Conservation (phyloP, 371 early-diverging fungal species). For the Homolaphlyctis polyrhiza region DNA sequence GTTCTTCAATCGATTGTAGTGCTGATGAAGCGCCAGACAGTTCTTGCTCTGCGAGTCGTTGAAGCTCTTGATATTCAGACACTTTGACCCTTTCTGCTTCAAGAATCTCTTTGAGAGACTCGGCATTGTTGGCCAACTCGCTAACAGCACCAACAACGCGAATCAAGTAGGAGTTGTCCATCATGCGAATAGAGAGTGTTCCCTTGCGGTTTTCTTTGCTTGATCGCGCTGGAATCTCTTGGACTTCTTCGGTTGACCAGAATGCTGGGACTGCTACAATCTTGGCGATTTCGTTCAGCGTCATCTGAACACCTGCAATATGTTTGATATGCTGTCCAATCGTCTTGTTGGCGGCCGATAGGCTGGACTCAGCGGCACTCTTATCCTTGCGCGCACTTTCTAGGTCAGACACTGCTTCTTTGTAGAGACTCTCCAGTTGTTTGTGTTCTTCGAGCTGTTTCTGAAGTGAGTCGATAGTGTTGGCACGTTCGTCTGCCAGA, state of each 20-base stretch:
- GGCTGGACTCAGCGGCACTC: not conserved
- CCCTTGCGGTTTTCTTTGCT: not conserved
- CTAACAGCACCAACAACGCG: not conserved
- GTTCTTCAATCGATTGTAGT: conserved; percentile 1
- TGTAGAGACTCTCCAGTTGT: not conserved
- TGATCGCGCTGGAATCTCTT: not conserved
- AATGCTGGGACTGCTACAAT: not conserved
- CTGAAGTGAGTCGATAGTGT: not conserved
- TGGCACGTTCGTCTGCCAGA: not conserved
- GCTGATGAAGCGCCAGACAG: not conserved
- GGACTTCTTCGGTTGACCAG: not conserved
- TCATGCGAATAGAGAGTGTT: not conserved
- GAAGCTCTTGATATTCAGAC: not conserved
- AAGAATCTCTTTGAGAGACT: not conserved
- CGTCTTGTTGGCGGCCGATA: not conserved
- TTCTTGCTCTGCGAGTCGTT: conserved; percentile 2
- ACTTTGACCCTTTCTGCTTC: not conserved
- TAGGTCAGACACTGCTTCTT: not conserved
- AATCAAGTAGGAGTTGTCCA: conserved; percentile 3
- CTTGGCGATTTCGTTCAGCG: not conserved
- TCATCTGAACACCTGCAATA: conserved; percentile 4
- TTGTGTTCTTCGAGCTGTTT: not conserved
- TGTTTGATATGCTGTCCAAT: not conserved
- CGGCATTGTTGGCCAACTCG: not conserved
- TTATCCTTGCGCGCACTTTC: no score